Evolutionary conservation across 441 rosid species (phyloP), one percentile per base, ranked within the genome.

Genomic region (Erodium moschatum): DNA sequence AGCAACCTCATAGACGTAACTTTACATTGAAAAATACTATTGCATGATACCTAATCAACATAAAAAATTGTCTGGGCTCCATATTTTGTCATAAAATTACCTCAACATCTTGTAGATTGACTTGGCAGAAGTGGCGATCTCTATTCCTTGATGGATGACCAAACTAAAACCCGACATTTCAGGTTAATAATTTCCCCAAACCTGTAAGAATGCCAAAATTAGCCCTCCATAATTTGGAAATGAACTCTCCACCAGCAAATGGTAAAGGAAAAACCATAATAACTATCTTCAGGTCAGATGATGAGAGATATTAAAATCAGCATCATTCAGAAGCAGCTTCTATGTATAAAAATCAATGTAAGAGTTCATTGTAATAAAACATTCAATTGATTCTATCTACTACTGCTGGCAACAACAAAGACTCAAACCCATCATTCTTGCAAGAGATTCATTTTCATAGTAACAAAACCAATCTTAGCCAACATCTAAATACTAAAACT

Each of bases 61-160:
- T 24, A 67, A 62, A 16, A 56, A 56, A 29, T 70, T 4, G 46
- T 60, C 65, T 72, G 58, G 9, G 42, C 64, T 24, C 42, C 75
- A 20, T 29, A 68, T 60, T 67, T 70, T 69, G 21, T 63, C 66
- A 67, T 67, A 70, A 69, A 76, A 73, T 81, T 81, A 78, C 84
- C 79, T 81, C 73, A 27, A 31, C 69, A 62, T 16, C 73, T 13
- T 72, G 68, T 68, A 33, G 74, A 46, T 62, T 50, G 68, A 40
- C 58, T 61, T 60, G 35, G 63, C 38, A 65, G 63, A 70, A 27
- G 70, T 63, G 12, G 16, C 46, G 0, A 65, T 62, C 44, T 54
- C 71, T 58, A 72, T 64, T 73, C 74, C 27, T 50, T 66, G 1
- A 31, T 29, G 63, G 46, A 15, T 52, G 48, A 69, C 64, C 56